Evolutionary conservation across 495 filamentous ascomycete species (phyloP).

Genomic region (Pyrenula aspistea): DNA sequence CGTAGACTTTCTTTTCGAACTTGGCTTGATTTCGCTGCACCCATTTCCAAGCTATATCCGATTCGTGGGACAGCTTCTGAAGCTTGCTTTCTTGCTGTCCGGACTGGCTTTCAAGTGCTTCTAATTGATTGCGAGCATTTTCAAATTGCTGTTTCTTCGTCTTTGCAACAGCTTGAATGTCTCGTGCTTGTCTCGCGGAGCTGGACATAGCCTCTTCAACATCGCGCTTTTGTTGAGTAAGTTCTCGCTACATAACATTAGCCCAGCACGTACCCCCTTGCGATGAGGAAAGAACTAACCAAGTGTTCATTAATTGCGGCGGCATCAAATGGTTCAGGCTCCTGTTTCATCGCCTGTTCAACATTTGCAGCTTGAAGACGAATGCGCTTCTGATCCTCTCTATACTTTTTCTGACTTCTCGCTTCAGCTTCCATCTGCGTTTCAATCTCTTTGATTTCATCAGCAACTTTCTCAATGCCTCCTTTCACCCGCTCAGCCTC

Average conservation of each 20-base stretch:
- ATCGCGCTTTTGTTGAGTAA: constrained; percentile 17
- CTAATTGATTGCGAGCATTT: constrained; percentile 35
- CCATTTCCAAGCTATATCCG: constrained; percentile 65
- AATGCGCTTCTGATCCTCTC: constrained; percentile 31
- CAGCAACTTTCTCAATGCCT: constrained; percentile 39
- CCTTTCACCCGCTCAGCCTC: constrained; percentile 35
- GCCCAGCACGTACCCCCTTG: too few species aligned
- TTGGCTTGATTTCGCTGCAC: constrained; percentile 53
- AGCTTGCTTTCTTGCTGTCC: constrained; percentile 65
- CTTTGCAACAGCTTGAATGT: constrained; percentile 15
- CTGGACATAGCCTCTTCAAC: constrained; percentile 23
- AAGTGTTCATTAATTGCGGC: constrained; percentile 38
- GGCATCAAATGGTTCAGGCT: constrained; percentile 39
- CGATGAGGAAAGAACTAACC: constrained; percentile 20
- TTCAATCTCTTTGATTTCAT: constrained; percentile 40
- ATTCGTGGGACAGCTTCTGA: constrained; percentile 41
- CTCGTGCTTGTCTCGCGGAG: constrained; percentile 13
- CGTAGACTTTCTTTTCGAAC: constrained; percentile 76
- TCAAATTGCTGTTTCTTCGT: constrained; percentile 13
- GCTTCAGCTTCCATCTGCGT: constrained; percentile 46
- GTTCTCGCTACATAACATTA: neutral
- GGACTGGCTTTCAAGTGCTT: constrained; percentile 55
- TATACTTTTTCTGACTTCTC: constrained; percentile 33
- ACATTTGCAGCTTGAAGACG: constrained; percentile 30
- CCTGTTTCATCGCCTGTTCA: constrained; percentile 33